These are phyloP conservation scores for Puccinia horiana DNA, from an alignment of 1,284 basidiomycete genomes.

Conservation along the genomic window DNA sequence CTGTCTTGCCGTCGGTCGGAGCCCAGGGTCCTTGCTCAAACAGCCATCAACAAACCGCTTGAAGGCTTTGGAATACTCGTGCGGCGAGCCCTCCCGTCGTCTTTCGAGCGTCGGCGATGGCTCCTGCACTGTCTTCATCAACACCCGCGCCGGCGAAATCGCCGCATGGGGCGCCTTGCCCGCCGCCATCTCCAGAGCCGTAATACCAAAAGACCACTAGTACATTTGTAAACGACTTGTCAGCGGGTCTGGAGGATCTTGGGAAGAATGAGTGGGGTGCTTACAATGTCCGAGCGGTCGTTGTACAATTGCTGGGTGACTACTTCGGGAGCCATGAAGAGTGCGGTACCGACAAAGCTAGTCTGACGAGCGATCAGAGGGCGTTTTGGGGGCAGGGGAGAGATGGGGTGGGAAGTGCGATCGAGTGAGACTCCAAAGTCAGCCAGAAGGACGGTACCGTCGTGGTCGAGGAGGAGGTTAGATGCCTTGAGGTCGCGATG, in stretches of 20 bases:
- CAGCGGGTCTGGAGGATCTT: conserved; percentile 64
- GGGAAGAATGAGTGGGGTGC: neutral
- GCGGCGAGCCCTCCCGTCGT: conserved; percentile 65
- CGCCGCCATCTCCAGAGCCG: conserved; percentile 77
- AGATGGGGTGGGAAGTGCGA: conserved; percentile 57
- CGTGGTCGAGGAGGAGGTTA: conserved; percentile 68
- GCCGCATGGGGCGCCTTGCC: conserved; percentile 78
- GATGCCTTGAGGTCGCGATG: conserved; percentile 87
- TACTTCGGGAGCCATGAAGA: conserved; percentile 91
- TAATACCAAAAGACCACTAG: conserved; percentile 38
- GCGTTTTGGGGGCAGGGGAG: neutral
- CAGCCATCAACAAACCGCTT: conserved; percentile 79
- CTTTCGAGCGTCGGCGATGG: conserved; percentile 69
- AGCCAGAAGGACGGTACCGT: conserved; percentile 79
- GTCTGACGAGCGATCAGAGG: conserved; percentile 54
- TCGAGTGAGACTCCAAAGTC: conserved; percentile 84
- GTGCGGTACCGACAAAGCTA: conserved; percentile 87
- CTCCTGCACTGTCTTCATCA: conserved; percentile 66
- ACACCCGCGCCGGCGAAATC: conserved; percentile 71
- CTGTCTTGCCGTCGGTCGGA: conserved; percentile 72
- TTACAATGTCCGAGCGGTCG: conserved; percentile 62
- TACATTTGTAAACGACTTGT: neutral
- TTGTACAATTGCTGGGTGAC: conserved; percentile 81
- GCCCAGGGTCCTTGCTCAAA: conserved; percentile 65
- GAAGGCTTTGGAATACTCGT: conserved; percentile 77